Percentiles rank a stretch among this genome's conserved stretches.
Evolutionary conservation across 2,329 filamentous ascomycete genomes (phyloP).

Genomic region (Pseudogymnoascus sp.): DNA sequence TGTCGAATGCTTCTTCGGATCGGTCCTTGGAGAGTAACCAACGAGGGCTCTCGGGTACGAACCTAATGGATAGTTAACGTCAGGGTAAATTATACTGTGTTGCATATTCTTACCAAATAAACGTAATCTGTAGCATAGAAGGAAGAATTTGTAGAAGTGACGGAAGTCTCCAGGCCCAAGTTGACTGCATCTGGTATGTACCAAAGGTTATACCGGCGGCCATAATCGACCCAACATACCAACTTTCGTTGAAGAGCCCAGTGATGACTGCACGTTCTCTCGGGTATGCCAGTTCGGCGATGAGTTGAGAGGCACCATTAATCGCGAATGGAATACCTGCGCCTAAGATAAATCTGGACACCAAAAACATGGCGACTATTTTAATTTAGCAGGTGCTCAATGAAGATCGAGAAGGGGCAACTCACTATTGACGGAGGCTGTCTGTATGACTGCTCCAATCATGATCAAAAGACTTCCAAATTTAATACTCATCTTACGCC

Average conservation of each 20-base stretch:
- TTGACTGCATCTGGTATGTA: conserved; percentile 29
- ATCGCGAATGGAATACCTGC: conserved; percentile 31
- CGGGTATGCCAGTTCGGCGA: conserved; percentile 32
- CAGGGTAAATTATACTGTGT: not conserved
- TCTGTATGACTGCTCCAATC: conserved; percentile 31
- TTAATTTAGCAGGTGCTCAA: conserved; percentile 13
- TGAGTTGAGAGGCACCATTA: conserved; percentile 29
- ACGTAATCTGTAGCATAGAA: conserved; percentile 18
- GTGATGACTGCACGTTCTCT: conserved; percentile 29
- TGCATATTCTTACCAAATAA: conserved; percentile 16
- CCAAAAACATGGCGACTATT: conserved; percentile 27
- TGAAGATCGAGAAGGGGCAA: not conserved
- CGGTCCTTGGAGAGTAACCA: conserved; percentile 28
- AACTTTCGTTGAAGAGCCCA: conserved; percentile 27
- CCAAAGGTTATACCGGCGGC: conserved; percentile 31
- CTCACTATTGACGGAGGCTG: conserved; percentile 22
- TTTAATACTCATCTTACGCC: conserved; percentile 33
- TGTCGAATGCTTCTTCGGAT: conserved; percentile 17
- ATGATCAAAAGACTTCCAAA: conserved; percentile 30
- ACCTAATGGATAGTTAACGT: not conserved
- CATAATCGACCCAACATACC: conserved; percentile 30
- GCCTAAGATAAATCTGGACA: conserved; percentile 28
- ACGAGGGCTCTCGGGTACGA: conserved; percentile 20
- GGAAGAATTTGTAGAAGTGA: conserved; percentile 26
- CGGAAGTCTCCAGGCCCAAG: conserved; percentile 31